Evolutionary conservation across 345 rosid genomes (phyloP), one percentile per base, ranked within the genome.

Genomic region (Boechera retrofracta): DNA sequence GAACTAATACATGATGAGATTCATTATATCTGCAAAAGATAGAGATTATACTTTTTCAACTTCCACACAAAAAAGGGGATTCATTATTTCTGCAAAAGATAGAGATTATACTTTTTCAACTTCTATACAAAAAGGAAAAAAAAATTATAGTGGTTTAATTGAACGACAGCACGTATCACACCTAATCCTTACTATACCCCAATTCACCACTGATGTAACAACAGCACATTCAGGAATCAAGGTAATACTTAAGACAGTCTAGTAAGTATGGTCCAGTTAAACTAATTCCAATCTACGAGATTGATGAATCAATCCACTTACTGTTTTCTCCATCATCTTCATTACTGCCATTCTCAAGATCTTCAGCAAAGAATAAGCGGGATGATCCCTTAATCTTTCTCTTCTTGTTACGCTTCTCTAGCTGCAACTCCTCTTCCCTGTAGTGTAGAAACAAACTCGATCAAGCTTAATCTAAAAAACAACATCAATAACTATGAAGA

Each of bases 341-440:
- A 67, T 87, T 96, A 64, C 89, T 87, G 64, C 86, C 94, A 63
- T 90, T 82, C 52, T 87, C 99, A 13, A 93, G 16, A 82, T 93
- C 98, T 67, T 96, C 92, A 1, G 88, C 81, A 85, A 96, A 96
- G 2, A 98, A 96, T 60, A 96, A 75, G 21, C 94, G 89, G 39
- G 97, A 86, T 64, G 75, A 82, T 7, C 89, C 16, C 16, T 16
- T 16, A 16, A 16, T 16, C 16, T 16, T 16, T 16, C 16, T 16
- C 16, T 16, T 16, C 16, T 16, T 16, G 16, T 16, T 16, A 16
- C 16, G 16, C 16, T 16, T 16, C 16, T 16, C 16, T 16, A 16
- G 16, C 16, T 16, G 16, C 16, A 16, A 16, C 16, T 16, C 16
- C 16, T 16, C 16, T 16, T 16, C 16, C 16, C 16, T 16, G 16